Evolutionary conservation across 139 green algal genomes (phyloP).

Genomic region (Raphidocelis subcapitata): DNA sequence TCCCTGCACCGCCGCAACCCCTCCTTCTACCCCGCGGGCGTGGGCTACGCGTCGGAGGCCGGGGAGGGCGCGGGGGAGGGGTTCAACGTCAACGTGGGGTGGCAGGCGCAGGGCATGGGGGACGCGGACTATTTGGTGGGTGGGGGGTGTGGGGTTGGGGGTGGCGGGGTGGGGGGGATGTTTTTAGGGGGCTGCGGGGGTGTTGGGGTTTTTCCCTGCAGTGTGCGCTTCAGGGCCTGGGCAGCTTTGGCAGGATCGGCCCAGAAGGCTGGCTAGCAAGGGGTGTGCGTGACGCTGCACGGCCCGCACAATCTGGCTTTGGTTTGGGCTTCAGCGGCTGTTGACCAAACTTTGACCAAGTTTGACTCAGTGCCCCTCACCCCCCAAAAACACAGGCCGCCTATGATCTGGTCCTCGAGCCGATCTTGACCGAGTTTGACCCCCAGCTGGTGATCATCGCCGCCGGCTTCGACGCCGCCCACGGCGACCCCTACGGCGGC

Average conservation of each 20-base stretch:
- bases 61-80: conserved; percentile 39
- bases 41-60: conserved; percentile 15
- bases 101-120: conserved; percentile 49
- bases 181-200: neutral
- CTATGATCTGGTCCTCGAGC: conserved; percentile 69
- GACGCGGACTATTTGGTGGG: conserved; percentile 67
- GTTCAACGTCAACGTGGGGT: conserved; percentile 73
- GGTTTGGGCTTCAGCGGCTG: no score
- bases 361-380: no score
- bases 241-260: no score
- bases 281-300: no score
- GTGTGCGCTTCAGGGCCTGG: no score
- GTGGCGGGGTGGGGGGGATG: neutral
- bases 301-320: no score
- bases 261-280: no score
- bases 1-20: conserved; percentile 54
- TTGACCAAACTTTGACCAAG: no score
- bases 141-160: neutral
- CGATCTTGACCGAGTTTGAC: conserved; percentile 57
- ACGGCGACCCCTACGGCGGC: conserved; percentile 53
- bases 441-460: conserved; percentile 69
- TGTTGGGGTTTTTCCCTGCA: no score
- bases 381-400: no score
- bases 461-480: conserved; percentile 70
- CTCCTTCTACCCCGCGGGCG: conserved; percentile 12